phyloP scores from a whole-genome alignment of 2,329 filamentous ascomycete genomes.

The Rutstroemia sp. region DNA sequence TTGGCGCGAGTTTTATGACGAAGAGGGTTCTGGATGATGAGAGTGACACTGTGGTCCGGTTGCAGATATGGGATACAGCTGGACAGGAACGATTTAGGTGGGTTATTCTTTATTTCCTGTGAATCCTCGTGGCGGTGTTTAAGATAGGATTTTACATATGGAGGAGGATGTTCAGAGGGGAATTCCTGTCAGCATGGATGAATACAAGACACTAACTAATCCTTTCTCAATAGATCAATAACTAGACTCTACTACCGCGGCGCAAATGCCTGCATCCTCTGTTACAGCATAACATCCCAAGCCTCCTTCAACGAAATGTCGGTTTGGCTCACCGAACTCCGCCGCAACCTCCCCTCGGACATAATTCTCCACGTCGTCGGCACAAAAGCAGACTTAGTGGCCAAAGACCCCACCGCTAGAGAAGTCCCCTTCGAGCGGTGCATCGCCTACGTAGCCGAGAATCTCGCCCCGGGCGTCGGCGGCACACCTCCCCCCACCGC shows the following conservation, averaged over 20 bases:
- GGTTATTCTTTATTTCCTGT: background rate
- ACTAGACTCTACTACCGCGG: slow-evolving; percentile 94
- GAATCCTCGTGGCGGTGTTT: background rate
- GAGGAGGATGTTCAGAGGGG: background rate
- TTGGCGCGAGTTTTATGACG: slow-evolving; percentile 72
- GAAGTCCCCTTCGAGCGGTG: slow-evolving; percentile 92
- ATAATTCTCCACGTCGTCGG: slow-evolving; percentile 92
- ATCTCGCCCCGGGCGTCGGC: slow-evolving; percentile 65
- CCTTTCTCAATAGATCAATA: slow-evolving; percentile 50
- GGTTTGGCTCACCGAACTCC: slow-evolving; percentile 79
- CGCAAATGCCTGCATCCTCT: slow-evolving; percentile 87
- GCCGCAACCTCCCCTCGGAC: slow-evolving; percentile 62
- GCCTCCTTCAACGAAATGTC: slow-evolving; percentile 88
- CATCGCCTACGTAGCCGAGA: slow-evolving; percentile 91
- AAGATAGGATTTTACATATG: too few species aligned
- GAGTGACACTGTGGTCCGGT: slow-evolving; percentile 76
- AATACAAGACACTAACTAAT: background rate
- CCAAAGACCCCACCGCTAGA: slow-evolving; percentile 68
- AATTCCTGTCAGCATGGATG: too few species aligned
- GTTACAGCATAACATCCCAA: slow-evolving; percentile 88
- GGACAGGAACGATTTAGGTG: slow-evolving; percentile 89
- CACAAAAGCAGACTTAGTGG: slow-evolving; percentile 86
- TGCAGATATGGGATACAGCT: slow-evolving; percentile 95
- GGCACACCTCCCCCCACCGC: slow-evolving; percentile 62
- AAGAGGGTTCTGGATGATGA: slow-evolving; percentile 77